Evolutionary conservation across 176 grass and related monocot species (phyloP).

Genomic region (Aegilops tauschii): DNA sequence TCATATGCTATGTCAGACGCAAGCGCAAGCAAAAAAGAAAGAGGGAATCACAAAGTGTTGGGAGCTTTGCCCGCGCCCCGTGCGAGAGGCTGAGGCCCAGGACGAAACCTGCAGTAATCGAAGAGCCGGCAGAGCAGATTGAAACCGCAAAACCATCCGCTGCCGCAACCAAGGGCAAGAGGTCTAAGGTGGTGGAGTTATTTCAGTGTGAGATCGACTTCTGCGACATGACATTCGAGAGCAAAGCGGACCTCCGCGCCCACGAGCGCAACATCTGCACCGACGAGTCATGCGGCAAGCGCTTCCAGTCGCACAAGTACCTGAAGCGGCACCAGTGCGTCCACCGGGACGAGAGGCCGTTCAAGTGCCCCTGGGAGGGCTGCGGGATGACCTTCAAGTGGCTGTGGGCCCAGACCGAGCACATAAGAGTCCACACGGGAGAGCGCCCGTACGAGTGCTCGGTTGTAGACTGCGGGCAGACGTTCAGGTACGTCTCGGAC

Average conservation of each 20-base stretch:
- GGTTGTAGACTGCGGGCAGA: conserved; percentile 46
- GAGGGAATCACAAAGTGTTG: conserved; percentile 14
- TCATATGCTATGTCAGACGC: conserved; percentile 63
- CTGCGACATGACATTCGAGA: conserved; percentile 48
- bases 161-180: conserved; percentile 13
- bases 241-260: conserved; percentile 45
- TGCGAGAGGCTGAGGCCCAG: conserved; percentile 87
- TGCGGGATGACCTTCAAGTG: conserved; percentile 74
- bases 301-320: conserved; percentile 68
- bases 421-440: conserved; percentile 65
- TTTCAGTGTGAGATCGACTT: conserved; percentile 48
- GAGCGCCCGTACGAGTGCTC: conserved; percentile 59
- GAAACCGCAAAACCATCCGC: background rate
- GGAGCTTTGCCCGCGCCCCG: conserved; percentile 62
- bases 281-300: conserved; percentile 62
- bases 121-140: background rate
- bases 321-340: conserved; percentile 62
- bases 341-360: conserved; percentile 62
- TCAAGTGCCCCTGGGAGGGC: conserved; percentile 78
- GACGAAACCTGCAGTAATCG: conserved; percentile 23
- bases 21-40: conserved; percentile 51
- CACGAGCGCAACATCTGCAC: conserved; percentile 67
- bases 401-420: conserved; percentile 75
- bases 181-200: background rate
- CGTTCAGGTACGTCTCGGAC: conserved; percentile 73